Conservation (phyloP, 2,329 filamentous ascomycete genomes). For the Botrytis pseudocinerea region DNA sequence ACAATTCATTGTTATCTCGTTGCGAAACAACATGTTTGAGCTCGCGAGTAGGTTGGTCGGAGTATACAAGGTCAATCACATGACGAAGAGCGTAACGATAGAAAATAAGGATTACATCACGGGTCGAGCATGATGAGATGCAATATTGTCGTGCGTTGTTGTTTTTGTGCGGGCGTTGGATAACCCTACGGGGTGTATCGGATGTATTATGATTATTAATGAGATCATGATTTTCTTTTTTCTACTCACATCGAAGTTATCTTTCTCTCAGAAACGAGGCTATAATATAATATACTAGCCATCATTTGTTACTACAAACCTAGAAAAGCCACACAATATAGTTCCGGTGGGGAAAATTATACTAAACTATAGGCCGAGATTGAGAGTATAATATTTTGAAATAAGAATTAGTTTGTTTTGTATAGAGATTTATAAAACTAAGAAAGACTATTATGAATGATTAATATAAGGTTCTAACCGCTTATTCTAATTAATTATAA, state of each 20-base stretch:
- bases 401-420: too few species aligned
- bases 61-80: conserved; percentile 99
- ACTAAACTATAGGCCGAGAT: too few species aligned
- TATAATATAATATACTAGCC: background rate
- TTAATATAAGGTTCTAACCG: too few species aligned
- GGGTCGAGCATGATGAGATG: conserved; percentile 23
- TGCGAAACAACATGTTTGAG: conserved; percentile 99
- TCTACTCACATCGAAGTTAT: background rate
- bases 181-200: background rate
- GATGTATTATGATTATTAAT: conserved; percentile 30
- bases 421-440: too few species aligned
- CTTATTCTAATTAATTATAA: too few species aligned
- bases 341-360: too few species aligned
- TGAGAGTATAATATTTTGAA: too few species aligned
- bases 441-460: too few species aligned
- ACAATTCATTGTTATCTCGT: conserved; percentile 96
- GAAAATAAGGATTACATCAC: conserved; percentile 76
- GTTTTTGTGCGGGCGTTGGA: background rate
- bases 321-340: too few species aligned
- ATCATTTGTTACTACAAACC: background rate
- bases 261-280: background rate
- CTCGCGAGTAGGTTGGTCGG: conserved; percentile 92
- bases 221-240: conserved; percentile 22
- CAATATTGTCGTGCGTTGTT: background rate
- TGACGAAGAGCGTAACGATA: conserved; percentile 90